Evolutionary conservation across 202 grass and related monocot genomes (phyloP), one percentile per base, ranked within the genome.

Genomic region (Eragrostis tef): DNA sequence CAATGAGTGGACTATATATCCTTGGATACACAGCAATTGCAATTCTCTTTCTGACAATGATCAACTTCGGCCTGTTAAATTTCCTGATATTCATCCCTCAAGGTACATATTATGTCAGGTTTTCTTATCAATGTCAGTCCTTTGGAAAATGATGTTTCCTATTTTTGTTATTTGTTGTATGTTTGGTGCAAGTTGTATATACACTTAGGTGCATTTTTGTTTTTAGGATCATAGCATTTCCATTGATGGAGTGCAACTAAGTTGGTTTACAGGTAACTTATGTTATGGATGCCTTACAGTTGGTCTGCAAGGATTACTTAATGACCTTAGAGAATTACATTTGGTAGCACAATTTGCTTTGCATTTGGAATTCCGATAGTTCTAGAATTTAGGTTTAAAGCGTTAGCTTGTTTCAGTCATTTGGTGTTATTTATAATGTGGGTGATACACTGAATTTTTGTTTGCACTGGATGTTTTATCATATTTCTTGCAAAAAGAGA

Each of bases 11-110:
- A 93, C 90, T 74, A 99, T 99, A 86, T 99, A 99, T 93, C 96
- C 96, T 71, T 99, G 96, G 96, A 91, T 99, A 64, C 96, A 99
- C 79, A 91, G 82, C 84, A 99, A 99, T 71, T 96, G 96, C 83
- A 99, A 99, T 93, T 93, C 87, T 86, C 77, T 91, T 88, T 95
- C 90, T 79, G 90, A 93, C 44, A 88, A 83, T 60, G 96, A 99
- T 88, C 96, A 99, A 72, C 90, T 99, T 85, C 87, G 90, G 22
- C 61, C 90, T 79, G 89, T 99, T 93, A 89, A 87, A 81, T 91
- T 99, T 92, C 96, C 93, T 75, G 96, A 99, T 84, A 91, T 95
- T 80, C 93, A 93, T 88, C 93, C 96, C 53, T 90, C 96, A 64
- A 96, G 96, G 96, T 99, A 88, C 63, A 24, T 68, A 48, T 26